These are phyloP conservation scores for Colletotrichum falcatum DNA, from an alignment of 2,329 filamentous ascomycete genomes.

Conservation along the genomic window DNA sequence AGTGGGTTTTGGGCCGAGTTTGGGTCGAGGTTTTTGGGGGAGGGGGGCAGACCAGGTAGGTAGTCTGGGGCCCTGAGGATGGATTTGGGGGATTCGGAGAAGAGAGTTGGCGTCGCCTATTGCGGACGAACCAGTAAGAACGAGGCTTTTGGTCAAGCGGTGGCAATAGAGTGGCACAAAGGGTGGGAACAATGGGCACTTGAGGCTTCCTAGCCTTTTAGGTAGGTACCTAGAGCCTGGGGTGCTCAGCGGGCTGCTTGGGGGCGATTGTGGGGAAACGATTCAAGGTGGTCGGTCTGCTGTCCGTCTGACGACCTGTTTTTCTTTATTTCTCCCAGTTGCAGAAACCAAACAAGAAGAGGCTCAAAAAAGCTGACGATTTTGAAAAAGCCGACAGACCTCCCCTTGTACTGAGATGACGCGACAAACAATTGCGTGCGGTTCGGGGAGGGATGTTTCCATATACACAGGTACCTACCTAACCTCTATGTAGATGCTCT, in stretches of 20 bases:
- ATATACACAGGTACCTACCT: background rate
- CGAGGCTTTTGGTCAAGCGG: constrained; percentile 36
- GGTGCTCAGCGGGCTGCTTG: background rate
- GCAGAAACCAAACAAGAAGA: background rate
- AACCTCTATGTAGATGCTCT: background rate
- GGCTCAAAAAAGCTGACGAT: background rate
- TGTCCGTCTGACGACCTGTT: background rate
- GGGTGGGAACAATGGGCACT: constrained; percentile 23
- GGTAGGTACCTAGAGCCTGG: background rate
- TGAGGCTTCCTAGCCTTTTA: background rate
- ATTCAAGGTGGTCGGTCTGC: background rate
- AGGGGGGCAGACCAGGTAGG: background rate
- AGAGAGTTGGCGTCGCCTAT: constrained; percentile 29
- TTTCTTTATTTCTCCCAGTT: constrained; percentile 1
- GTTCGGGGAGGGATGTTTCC: constrained; percentile 7
- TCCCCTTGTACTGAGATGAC: background rate
- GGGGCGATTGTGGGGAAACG: constrained; percentile 12
- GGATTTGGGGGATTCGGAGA: constrained; percentile 6
- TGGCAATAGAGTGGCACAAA: constrained; percentile 21
- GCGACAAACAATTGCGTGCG: constrained; percentile 14
- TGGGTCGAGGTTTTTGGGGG: too few relatives aligned
- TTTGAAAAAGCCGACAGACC: too few relatives aligned
- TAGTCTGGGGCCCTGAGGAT: constrained; percentile 30
- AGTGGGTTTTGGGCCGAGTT: constrained; percentile 39
- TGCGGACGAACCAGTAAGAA: constrained; percentile 36